Base-by-base conservation (phyloP, 257 asterid genomes). In the Ophiorrhiza pumila region DNA sequence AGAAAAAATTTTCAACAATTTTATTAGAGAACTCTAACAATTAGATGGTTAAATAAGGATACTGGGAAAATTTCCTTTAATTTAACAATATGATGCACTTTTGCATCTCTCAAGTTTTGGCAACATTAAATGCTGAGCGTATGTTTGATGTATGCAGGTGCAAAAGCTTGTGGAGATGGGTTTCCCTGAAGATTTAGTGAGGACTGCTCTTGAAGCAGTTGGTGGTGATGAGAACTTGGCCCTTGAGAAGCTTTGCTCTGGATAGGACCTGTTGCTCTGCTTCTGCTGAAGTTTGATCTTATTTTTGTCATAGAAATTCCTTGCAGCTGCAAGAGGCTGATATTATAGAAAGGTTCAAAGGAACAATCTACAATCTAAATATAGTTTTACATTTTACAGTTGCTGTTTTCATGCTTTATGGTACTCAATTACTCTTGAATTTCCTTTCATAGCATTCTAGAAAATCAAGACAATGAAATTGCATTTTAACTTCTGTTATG, bases 151-250 rank as follows among this genome's bases (percentile, higher is more conserved):
- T 71, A 17, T n/a, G 22, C 90, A 91, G 97, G 94, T 94, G 79
- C 90, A 87, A 67, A 91, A 81, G 84, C 97, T 94, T 32, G 91
- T 91, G 83, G 99, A 94, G 84, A 94, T 94, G 99, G 99, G 99
- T 13, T 94, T 94, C 79, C 78, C 92, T 55, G 98, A 91, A 85
- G 90, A 80, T 70, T 42, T 61, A 72, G 97, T 84, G 27, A 82
- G 97, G 83, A 91, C 83, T 78, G 56, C 90, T 17, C 76, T 94
- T 65, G 95, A 86, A 75, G 85, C 86, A n/a, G 96, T 87, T 14
- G 93, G 89, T 4, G 92, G 97, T 17, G 97, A 94, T 71, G 99
- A 94, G 77, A 94, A 94, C 78, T 57, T 87, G 88, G 99, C 99
- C 71, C 93, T 94, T 41, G 99, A 94, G 87, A 94, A 82, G 95